These are phyloP conservation scores for Ascoidea asiatica DNA, from an alignment of 805 yeast genomes.

Conservation along the genomic window DNA sequence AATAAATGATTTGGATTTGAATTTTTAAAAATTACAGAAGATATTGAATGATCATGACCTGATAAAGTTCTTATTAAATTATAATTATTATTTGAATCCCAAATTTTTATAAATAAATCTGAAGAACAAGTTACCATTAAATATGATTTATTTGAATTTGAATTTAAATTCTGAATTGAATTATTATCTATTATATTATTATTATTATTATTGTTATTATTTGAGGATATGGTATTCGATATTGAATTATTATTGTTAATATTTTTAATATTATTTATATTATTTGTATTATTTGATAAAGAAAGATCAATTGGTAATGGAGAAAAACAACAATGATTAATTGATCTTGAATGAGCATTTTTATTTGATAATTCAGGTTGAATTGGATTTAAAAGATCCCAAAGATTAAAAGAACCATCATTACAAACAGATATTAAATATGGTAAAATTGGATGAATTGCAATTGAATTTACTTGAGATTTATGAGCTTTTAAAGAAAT, in stretches of 20 bases:
- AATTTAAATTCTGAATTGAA: conserved; percentile 2
- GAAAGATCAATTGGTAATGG: conserved; percentile 18
- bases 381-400: conserved; percentile 51
- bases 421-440: conserved; percentile 50
- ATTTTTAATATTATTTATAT: no score
- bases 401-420: conserved; percentile 59
- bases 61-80: conserved; percentile 46
- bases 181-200: no score
- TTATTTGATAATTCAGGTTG: conserved; percentile 45
- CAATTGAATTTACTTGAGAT: conserved; percentile 44
- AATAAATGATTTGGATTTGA: conserved; percentile 33
- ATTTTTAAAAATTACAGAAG: conserved; percentile 40
- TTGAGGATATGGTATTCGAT: no score
- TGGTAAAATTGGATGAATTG: conserved; percentile 68
- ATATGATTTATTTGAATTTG: conserved; percentile 11
- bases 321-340: conserved; percentile 48
- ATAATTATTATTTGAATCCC: conserved; percentile 43
- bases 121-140: conserved; percentile 35
- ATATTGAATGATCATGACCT: conserved; percentile 84
- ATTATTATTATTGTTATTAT: no score
- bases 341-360: conserved; percentile 64
- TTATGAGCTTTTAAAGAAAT: conserved; percentile 39
- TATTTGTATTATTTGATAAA: no score
- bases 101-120: conserved; percentile 47
- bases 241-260: not conserved